Conservation (phyloP, 1,284 basidiomycete genomes). For the Rhodotorula sp. region DNA sequence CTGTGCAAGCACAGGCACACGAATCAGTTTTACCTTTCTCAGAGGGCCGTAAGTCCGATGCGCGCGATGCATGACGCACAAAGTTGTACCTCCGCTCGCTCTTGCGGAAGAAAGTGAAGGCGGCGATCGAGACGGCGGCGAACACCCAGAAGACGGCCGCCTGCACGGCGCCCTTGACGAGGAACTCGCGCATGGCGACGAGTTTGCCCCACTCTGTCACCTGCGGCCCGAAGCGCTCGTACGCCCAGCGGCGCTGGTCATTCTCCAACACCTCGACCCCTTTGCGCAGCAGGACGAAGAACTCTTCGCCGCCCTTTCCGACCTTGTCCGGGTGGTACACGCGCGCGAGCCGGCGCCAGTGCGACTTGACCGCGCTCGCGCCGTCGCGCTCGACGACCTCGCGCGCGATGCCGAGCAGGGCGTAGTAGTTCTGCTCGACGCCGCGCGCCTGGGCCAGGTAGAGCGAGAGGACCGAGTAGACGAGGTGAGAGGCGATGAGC, state of each 20-base stretch:
- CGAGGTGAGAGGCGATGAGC: constrained; percentile 35
- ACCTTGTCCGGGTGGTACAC: constrained; percentile 44
- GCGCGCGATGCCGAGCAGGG: constrained; percentile 34
- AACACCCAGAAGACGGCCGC: constrained; percentile 37
- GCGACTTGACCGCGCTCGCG: constrained; percentile 25
- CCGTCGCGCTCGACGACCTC: constrained; percentile 25
- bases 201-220: constrained; percentile 30
- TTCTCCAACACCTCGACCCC: constrained; percentile 39
- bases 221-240: constrained; percentile 42
- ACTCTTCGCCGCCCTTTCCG: constrained; percentile 30
- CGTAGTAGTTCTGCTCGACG: constrained; percentile 36
- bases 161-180: constrained; percentile 29
- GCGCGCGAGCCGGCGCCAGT: constrained; percentile 38
- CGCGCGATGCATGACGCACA: constrained; percentile 38
- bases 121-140: constrained; percentile 21
- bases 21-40: constrained; percentile 43
- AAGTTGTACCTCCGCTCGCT: constrained; percentile 42
- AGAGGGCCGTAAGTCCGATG: constrained; percentile 35
- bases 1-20: constrained; percentile 52
- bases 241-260: constrained; percentile 40
- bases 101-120: constrained; percentile 39
- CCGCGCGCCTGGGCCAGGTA: constrained; percentile 14
- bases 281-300: constrained; percentile 36
- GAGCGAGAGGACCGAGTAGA: constrained; percentile 25
- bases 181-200: constrained; percentile 36